phyloP scores from a whole-genome alignment of 257 asterid genomes.

The Solanum chilense region DNA sequence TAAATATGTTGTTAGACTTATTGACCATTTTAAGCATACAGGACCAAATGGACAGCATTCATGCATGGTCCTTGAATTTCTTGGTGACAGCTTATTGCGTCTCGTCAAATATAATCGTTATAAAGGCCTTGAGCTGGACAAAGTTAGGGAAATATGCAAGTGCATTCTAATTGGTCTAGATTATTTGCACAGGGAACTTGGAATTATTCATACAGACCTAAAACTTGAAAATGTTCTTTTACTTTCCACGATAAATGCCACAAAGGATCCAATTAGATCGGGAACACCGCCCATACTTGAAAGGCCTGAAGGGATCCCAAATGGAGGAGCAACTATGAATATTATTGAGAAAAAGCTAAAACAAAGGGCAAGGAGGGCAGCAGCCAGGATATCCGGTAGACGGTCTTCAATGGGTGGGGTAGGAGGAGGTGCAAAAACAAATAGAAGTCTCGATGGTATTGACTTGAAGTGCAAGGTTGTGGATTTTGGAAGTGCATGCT shows the following conservation, averaged over 20 bases:
- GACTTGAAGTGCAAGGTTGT: slow-evolving; percentile 83
- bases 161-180: slow-evolving; percentile 86
- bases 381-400: slow-evolving; percentile 77
- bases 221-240: slow-evolving; percentile 95
- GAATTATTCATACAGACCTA: slow-evolving; percentile 83
- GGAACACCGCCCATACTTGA: slow-evolving; percentile 69
- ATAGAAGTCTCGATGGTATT: slow-evolving; percentile 68
- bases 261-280: slow-evolving; percentile 83
- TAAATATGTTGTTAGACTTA: slow-evolving; percentile 59
- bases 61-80: slow-evolving; percentile 97
- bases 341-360: slow-evolving; percentile 75
- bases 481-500: slow-evolving; percentile 97
- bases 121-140: slow-evolving; percentile 69
- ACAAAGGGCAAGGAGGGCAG: slow-evolving; percentile 94
- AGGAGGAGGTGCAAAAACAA: slow-evolving; percentile 41
- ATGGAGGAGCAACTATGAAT: slow-evolving; percentile 48
- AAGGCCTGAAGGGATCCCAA: slow-evolving; percentile 66
- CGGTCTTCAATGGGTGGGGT: slow-evolving; percentile 58
- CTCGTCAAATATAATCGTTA: slow-evolving; percentile 68
- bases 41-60: slow-evolving; percentile 99
- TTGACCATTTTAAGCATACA: slow-evolving; percentile 83
- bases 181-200: slow-evolving; percentile 73
- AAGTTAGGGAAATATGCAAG: slow-evolving; percentile 83
- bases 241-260: slow-evolving; percentile 66
- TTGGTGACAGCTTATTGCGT: slow-evolving; percentile 85